A percentile compares a stretch with the other conserved stretches of the same genome.
Evolutionary conservation across 495 filamentous ascomycete genomes (phyloP).

Genomic region (Penicillium maclennaniae): DNA sequence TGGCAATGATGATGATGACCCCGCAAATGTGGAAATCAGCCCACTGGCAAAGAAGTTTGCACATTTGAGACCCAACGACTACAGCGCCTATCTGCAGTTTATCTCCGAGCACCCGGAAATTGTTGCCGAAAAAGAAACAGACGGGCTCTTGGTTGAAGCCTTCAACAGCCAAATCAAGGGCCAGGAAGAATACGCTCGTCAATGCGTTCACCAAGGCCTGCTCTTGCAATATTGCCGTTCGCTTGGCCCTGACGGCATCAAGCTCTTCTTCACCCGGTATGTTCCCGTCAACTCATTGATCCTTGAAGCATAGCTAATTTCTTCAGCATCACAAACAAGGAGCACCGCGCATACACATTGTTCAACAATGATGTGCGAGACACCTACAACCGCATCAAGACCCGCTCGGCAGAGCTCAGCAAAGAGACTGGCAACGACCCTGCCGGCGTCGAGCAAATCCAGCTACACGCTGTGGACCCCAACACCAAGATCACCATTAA

Average conservation of each 20-base stretch:
- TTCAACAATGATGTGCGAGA: constrained; percentile 89
- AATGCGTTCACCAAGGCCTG: constrained; percentile 91
- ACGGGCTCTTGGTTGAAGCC: constrained; percentile 83
- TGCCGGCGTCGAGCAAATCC: constrained; percentile 89
- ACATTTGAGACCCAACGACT: constrained; percentile 71
- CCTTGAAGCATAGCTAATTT: constrained; percentile 9
- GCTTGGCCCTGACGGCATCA: constrained; percentile 81
- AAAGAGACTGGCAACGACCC: constrained; percentile 61
- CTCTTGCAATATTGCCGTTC: constrained; percentile 92
- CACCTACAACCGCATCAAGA: constrained; percentile 78
- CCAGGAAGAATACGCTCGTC: constrained; percentile 69
- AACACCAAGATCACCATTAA: constrained; percentile 88
- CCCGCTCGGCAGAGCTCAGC: constrained; percentile 70
- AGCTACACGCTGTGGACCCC: constrained; percentile 93
- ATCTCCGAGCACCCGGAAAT: constrained; percentile 71
- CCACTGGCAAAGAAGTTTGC: constrained; percentile 74
- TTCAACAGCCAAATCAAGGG: constrained; percentile 80
- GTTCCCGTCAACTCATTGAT: constrained; percentile 1
- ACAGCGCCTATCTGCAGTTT: constrained; percentile 67
- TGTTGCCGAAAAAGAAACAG: constrained; percentile 81
- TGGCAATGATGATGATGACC: constrained; percentile 57
- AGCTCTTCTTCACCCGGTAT: constrained; percentile 87
- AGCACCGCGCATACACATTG: constrained; percentile 86
- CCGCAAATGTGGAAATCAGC: constrained; percentile 70
- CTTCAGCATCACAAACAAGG: constrained; percentile 75